Evolutionary conservation across 495 filamentous ascomycete genomes (phyloP).

Genomic region (Aspergillus campestris): DNA sequence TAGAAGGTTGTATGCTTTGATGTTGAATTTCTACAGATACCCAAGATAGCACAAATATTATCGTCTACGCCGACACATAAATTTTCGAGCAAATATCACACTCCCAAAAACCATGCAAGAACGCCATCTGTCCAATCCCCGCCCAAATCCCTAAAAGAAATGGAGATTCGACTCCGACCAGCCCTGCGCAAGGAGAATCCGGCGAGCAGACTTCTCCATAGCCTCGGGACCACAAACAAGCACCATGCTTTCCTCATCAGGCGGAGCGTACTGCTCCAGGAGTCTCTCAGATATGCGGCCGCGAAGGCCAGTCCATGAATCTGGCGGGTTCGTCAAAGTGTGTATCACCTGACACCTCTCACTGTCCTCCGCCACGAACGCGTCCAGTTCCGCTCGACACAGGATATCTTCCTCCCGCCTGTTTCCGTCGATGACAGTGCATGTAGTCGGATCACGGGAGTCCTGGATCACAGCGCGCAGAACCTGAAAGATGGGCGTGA

Average conservation of each 20-base stretch:
- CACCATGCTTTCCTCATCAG: conserved; percentile 52
- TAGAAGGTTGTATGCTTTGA: not conserved
- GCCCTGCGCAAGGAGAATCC: conserved; percentile 56
- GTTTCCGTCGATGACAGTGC: conserved; percentile 76
- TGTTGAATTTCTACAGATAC: too few relatives aligned
- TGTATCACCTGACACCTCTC: conserved; percentile 61
- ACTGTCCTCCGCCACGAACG: conserved; percentile 40
- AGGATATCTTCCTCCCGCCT: conserved; percentile 76
- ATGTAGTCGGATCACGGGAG: conserved; percentile 46
- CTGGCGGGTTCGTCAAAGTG: conserved; percentile 56
- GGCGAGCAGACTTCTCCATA: conserved; percentile 62
- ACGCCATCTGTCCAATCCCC: not conserved
- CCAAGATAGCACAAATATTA: not conserved
- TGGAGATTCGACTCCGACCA: conserved; percentile 76
- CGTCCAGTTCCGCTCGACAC: conserved; percentile 67
- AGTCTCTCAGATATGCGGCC: conserved; percentile 62
- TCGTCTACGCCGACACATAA: too few relatives aligned
- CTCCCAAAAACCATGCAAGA: not conserved
- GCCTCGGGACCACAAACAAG: conserved; percentile 77
- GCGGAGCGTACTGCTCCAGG: conserved; percentile 49
- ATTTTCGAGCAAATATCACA: too few relatives aligned
- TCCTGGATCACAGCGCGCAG: conserved; percentile 67
- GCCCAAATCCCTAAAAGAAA: conserved; percentile 54
- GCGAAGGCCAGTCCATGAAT: conserved; percentile 58
- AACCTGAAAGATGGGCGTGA: conserved; percentile 90